These are phyloP conservation scores for Podospora sp. DNA, from an alignment of 495 filamentous ascomycete species.

Conservation along the genomic window DNA sequence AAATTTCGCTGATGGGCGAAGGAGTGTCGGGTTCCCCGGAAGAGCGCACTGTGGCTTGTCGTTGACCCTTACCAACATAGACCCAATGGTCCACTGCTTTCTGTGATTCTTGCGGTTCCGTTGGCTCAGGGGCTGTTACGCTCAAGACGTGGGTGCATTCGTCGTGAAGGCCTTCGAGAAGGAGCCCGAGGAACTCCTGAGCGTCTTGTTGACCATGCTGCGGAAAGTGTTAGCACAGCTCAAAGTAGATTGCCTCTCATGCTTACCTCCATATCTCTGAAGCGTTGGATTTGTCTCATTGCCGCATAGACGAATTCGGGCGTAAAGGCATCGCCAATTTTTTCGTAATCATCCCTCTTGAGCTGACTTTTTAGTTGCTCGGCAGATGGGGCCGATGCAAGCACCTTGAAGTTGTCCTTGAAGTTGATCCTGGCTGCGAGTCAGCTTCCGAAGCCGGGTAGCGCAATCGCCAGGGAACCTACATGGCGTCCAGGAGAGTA, in stretches of 20 bases:
- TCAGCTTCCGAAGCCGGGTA: conserved; percentile 6
- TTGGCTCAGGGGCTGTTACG: conserved; percentile 43
- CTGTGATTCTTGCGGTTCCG: conserved; percentile 36
- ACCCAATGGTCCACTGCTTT: conserved; percentile 70
- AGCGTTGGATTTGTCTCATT: conserved; percentile 81
- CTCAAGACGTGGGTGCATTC: conserved; percentile 82
- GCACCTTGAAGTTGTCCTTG: conserved; percentile 86
- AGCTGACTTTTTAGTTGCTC: conserved; percentile 73
- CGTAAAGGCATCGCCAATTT: conserved; percentile 87
- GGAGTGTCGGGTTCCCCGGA: conserved; percentile 72
- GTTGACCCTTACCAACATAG: conserved; percentile 92
- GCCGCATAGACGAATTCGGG: conserved; percentile 96
- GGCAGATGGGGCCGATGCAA: conserved; percentile 73
- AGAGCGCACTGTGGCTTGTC: conserved; percentile 80
- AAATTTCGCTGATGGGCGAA: conserved; percentile 90
- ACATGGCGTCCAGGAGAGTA: conserved; percentile 91
- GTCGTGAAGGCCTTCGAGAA: conserved; percentile 90
- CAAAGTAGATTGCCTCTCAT: conserved; percentile 1
- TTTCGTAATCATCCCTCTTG: conserved; percentile 81
- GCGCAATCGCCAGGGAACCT: conserved; percentile 40
- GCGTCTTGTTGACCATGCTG: conserved; percentile 96
- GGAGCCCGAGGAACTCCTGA: conserved; percentile 93
- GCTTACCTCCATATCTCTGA: conserved; percentile 85
- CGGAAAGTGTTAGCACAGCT: conserved; percentile 24
- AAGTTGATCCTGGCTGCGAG: conserved; percentile 76